These are phyloP conservation scores for Blastobotrys aristatus DNA, from an alignment of 1,139 yeast genomes.

Conservation along the genomic window DNA sequence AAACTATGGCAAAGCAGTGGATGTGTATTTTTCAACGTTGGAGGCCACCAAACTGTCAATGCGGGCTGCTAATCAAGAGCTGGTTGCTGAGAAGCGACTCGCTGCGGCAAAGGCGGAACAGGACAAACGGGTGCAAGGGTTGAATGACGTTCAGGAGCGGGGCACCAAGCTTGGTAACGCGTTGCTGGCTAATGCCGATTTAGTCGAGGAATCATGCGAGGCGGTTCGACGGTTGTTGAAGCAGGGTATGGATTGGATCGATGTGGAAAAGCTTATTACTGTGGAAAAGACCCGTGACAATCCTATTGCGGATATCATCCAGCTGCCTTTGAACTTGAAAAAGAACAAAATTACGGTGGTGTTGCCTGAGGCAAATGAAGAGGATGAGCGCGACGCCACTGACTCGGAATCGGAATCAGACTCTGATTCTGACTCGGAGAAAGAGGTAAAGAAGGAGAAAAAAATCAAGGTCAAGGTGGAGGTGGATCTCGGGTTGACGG, in stretches of 20 bases:
- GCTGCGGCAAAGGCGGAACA: slow-evolving; percentile 73
- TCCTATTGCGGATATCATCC: slow-evolving; percentile 55
- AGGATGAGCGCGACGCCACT: slow-evolving; percentile 30
- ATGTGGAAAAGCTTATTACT: slow-evolving; percentile 69
- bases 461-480: slow-evolving; percentile 44
- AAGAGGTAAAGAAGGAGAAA: slow-evolving; percentile 15
- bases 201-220: slow-evolving; percentile 65
- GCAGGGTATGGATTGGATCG: slow-evolving; percentile 93
- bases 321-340: slow-evolving; percentile 63
- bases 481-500: slow-evolving; percentile 65
- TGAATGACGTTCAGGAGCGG: slow-evolving; percentile 57
- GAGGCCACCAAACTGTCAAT: slow-evolving; percentile 76
- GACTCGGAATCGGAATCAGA: slow-evolving; percentile 25
- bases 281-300: slow-evolving; percentile 68
- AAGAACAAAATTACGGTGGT: slow-evolving; percentile 61
- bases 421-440: slow-evolving; percentile 26
- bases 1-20: slow-evolving; percentile 79
- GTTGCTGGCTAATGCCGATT: slow-evolving; percentile 61
- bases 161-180: slow-evolving; percentile 69
- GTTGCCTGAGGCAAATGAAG: slow-evolving; percentile 43
- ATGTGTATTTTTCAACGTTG: slow-evolving; percentile 74
- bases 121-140: slow-evolving; percentile 60
- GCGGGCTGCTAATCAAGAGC: slow-evolving; percentile 70
- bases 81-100: slow-evolving; percentile 65
- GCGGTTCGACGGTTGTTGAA: slow-evolving; percentile 64